Base-by-base conservation (phyloP, 805 yeast genomes). In the Yarrowia bubula region DNA sequence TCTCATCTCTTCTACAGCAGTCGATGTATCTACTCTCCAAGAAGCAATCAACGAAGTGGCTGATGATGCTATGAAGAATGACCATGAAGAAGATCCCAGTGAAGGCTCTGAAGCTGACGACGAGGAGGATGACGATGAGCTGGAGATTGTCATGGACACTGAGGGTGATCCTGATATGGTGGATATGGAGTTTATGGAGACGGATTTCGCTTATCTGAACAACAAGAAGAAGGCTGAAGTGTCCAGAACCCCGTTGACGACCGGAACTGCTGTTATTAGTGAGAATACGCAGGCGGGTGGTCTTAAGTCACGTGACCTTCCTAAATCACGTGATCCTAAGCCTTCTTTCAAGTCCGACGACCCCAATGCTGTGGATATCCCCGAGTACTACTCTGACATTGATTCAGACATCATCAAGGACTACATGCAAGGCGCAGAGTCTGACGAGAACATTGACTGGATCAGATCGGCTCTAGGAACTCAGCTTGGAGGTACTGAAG, bases 131-230 rank as follows among this genome's bases (percentile, higher is more conserved):
- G 58, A 51, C 15, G 47, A n/a, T 10, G 51, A 46, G 1, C 38
- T 33, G 9, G 47, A 55, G 8, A 28, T 55, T 5, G 47, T 55
- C 22, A 41, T 55, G 61, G 61, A 55, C 31, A 55, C 61, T 1
- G 61, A 55, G 8, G 61, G 61, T 5, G 61, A 55, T 28, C 47
- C 61, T 1, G 61, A 55, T 1, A 55, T 55, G 61, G 61, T 55
- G 9, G 61, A 55, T 15, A 38, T 55, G 61, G 61, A 55, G 31
- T 55, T 55, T 15, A 55, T 55, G 61, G 61, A 55, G 47, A 55
- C 46, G 31, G 61, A 55, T 15, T 55, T 55, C 38, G 61, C 61
- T 8, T 55, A 55, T 15, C 61, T 55, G 31, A 55, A 55, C 42
- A 38, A 41, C 13, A 39, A 28, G 38, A 55, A 55, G 37, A 15